phyloP scores from a whole-genome alignment of 257 asterid species.

The Leptodermis oblonga region DNA sequence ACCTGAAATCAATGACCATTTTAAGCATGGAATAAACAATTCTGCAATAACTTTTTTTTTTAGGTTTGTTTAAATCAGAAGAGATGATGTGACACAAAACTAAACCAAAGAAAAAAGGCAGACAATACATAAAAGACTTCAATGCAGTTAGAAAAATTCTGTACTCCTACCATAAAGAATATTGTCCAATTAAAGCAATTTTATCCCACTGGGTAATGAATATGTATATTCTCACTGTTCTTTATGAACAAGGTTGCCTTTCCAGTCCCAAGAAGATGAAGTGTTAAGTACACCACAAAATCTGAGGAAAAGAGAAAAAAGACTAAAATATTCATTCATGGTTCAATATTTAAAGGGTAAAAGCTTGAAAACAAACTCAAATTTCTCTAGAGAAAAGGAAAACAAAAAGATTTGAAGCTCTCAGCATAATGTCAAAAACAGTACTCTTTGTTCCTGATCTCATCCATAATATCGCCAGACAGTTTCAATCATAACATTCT shows the following conservation, averaged over 20 bases:
- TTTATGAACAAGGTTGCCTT: background rate
- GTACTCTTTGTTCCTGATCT: background rate
- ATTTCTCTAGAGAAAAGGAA: background rate
- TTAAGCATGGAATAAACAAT: slow-evolving; percentile 20
- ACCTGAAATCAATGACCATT: slow-evolving; percentile 53
- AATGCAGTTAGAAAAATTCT: background rate
- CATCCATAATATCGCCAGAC: background rate
- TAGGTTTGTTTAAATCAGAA: background rate
- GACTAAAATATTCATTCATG: background rate
- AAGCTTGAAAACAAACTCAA: background rate
- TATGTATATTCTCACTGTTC: background rate
- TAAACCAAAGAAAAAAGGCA: background rate
- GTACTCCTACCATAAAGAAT: background rate
- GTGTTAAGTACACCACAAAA: background rate
- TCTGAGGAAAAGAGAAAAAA: background rate
- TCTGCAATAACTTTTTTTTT: background rate
- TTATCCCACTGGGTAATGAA: background rate
- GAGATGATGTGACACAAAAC: background rate
- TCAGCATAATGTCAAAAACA: background rate
- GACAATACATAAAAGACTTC: background rate
- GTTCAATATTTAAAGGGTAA: background rate
- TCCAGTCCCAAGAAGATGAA: background rate
- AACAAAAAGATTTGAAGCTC: background rate
- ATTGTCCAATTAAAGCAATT: background rate
- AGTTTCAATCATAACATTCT: background rate